Base-by-base conservation (phyloP, 1,284 basidiomycete genomes). In the Irpex rosettiformis region DNA sequence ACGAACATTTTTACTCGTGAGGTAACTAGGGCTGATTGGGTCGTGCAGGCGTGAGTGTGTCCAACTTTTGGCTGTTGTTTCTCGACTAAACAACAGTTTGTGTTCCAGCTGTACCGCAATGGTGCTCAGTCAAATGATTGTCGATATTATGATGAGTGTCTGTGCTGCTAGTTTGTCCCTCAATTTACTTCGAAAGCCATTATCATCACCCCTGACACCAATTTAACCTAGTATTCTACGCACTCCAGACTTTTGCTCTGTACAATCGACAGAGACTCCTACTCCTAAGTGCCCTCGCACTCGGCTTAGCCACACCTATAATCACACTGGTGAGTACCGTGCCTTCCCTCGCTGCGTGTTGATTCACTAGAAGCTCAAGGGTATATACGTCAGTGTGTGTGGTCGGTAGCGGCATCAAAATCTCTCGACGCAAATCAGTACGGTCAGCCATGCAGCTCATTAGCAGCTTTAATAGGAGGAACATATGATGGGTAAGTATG, bases 81-180 rank as follows among this genome's bases (percentile, higher is more conserved):
- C n/a, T n/a, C 33, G 33, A 37, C 33, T 2, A 37, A 3, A 37
- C 16, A 11, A 8, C 10, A 11, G 16, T 37, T 37, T 37, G 11
- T 8, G 10, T 37, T 1, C 11, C 27, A 51, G 48, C 6, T 51
- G 48, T 29, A 51, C 48, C 24, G 25, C 22, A n/a, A 51, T 51
- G 48, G 48, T 51, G 11, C 48, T 51, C 48, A 22, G 48, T 16
- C 48, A 51, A n/a, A 51, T 51, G 48, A 51, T 51, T 4, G 48
- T 51, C 2, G 48, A 51, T 24, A 28, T 51, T 28, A 7, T 51
- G 1, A 51, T 51, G 48, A 28, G 48, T 51, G 48, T 51, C 8
- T 51, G 48, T 28, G 48, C 48, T 7, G 48, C 48, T 10, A 51
- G 48, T 51, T 11, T 24, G 48, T 51, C 25, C 18, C 2, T 27